Base-by-base conservation (phyloP, 2,329 filamentous ascomycete genomes). In the Dactylonectria macrodidyma region DNA sequence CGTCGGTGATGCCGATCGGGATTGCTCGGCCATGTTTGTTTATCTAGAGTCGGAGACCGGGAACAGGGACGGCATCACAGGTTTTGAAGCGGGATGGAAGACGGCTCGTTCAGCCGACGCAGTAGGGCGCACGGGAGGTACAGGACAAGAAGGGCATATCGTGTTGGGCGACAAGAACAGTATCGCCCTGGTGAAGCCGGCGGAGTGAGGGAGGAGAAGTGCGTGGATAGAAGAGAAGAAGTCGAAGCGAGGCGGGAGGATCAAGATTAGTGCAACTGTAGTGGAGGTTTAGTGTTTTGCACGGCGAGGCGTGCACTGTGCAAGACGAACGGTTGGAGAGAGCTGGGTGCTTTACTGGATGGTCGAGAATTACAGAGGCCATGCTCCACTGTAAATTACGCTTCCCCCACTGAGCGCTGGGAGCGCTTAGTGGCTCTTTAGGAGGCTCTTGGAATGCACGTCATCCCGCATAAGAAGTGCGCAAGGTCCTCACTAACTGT, bases 1-100 rank as follows among this genome's bases (percentile, higher is more conserved):
- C 38, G 86, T 83, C 38, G 88, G 88, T 30, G 87, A 87, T 41
- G 80, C 81, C 34, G 83, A 79, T 60, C 81, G 79, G 60, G 80
- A 80, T 41, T 72, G 55, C 51, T 75, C 73, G 46, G 81, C 74
- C 80, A 83, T 83, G 50, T 61, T 63, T 70, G 66, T 68, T 65
- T 62, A 69, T 70, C 69, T 75, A 34, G 67, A 68, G 70, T 74
- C 62, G 57, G 65, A 59, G 30, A 44, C 52, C 50, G 24, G 64
- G 63, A 57, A 58, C 47, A 51, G 47, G 38, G 59, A 47, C 65
- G 50, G 62, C 68, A 72, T 74, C 57, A 65, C 62, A 63, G 63
- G 50, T 66, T 59, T 34, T 9, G 51, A 16, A 11, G 26, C 47
- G 63, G 22, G 59, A 65, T 26, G 34, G 41, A 60, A 36, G 38